Conservation (phyloP, 2,329 filamentous ascomycete genomes). For the Cytospora leucostoma region DNA sequence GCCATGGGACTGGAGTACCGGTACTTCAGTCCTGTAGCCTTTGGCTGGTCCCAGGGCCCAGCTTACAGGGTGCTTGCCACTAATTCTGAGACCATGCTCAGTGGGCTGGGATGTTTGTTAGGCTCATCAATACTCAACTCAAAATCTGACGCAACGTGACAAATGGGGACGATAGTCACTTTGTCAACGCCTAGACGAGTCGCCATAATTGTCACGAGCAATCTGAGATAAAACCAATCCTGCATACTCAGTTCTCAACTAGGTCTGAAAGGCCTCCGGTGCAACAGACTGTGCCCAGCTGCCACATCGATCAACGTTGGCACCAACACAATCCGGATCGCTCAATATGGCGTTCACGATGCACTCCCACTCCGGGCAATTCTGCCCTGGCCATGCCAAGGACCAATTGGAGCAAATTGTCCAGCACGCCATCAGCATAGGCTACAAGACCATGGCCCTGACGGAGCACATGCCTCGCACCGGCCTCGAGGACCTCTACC, state of each 20-base stretch:
- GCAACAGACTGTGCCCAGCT: not conserved
- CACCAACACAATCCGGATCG: not conserved
- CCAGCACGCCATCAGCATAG: slow-evolving; percentile 72
- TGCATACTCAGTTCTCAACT: not conserved
- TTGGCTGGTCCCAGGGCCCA: not conserved
- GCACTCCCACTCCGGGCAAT: slow-evolving; percentile 97
- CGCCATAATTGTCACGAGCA: not conserved
- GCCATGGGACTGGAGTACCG: no score
- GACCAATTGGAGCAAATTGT: slow-evolving; percentile 83
- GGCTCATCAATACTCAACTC: not conserved
- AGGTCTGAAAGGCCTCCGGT: not conserved
- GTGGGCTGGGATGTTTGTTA: not conserved
- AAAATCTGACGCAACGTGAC: not conserved
- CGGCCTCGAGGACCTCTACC: slow-evolving; percentile 76
- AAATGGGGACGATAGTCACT: slow-evolving; percentile 3
- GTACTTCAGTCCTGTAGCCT: not conserved
- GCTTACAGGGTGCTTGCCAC: slow-evolving; percentile 13
- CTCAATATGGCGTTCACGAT: slow-evolving; percentile 87
- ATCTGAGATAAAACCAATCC: not conserved
- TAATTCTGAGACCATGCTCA: slow-evolving; percentile 1
- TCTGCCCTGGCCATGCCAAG: slow-evolving; percentile 87
- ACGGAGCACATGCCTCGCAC: slow-evolving; percentile 95
- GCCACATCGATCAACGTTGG: not conserved
- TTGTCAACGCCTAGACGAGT: not conserved
- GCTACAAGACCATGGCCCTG: slow-evolving; percentile 81